These are phyloP conservation scores for Debaryomyces sp. DNA, from an alignment of 1,139 yeast genomes.

Conservation along the genomic window DNA sequence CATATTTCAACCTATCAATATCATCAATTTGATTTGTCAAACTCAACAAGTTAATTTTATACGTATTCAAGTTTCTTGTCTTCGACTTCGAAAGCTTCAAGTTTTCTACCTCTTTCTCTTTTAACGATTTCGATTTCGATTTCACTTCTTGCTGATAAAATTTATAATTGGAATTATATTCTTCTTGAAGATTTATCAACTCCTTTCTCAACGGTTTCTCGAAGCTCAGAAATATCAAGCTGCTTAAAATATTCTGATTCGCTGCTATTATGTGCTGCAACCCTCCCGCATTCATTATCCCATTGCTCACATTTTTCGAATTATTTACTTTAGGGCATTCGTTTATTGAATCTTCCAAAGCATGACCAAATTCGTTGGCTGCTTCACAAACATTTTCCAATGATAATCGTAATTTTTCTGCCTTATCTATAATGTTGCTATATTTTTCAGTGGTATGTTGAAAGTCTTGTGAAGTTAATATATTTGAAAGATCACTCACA, in stretches of 20 bases:
- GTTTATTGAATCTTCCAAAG: slow-evolving; percentile 56
- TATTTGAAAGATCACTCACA: slow-evolving; percentile 58
- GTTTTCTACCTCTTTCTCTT: slow-evolving; percentile 59
- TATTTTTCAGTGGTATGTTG: slow-evolving; percentile 50
- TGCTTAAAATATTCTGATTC: slow-evolving; percentile 72
- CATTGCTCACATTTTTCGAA: slow-evolving; percentile 62
- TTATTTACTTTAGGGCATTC: slow-evolving; percentile 71
- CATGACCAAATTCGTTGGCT: slow-evolving; percentile 73
- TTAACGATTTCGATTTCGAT: slow-evolving; percentile 50
- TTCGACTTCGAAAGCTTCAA: slow-evolving; percentile 56
- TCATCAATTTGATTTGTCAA: slow-evolving; percentile 78
- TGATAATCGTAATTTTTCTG: slow-evolving; percentile 54
- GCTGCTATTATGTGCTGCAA: slow-evolving; percentile 76
- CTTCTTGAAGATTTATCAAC: slow-evolving; percentile 42
- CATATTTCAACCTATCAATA: slow-evolving; percentile 73
- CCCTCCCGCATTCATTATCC: slow-evolving; percentile 74
- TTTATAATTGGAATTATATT: slow-evolving; percentile 46
- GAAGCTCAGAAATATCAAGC: slow-evolving; percentile 54
- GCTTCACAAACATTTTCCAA: slow-evolving; percentile 56
- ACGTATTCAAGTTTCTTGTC: slow-evolving; percentile 61
- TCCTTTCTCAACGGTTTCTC: slow-evolving; percentile 55
- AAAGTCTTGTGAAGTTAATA: slow-evolving; percentile 63
- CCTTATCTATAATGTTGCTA: slow-evolving; percentile 50
- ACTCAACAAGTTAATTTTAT: slow-evolving; percentile 65
- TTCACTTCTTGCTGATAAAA: slow-evolving; percentile 57